Conservation (phyloP, 306 rosid species). For the Cicer yamashitae region DNA sequence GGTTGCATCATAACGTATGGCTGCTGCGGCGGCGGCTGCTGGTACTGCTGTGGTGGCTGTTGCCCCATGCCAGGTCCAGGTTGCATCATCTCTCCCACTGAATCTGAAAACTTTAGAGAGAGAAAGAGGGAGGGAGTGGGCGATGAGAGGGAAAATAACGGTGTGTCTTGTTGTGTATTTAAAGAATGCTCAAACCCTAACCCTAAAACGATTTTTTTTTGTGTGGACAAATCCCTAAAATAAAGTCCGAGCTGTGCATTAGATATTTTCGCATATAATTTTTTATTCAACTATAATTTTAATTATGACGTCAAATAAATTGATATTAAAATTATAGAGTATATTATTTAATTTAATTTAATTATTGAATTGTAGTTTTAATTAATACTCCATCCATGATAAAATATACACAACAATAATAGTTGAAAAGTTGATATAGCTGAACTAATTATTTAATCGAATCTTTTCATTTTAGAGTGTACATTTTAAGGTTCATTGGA, state of each 20-base stretch:
- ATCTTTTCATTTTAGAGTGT: too few species aligned
- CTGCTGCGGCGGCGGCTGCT: slow-evolving; percentile 50
- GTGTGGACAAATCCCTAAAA: too few species aligned
- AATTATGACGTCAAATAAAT: too few species aligned
- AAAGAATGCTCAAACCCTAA: slow-evolving; percentile 59
- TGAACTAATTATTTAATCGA: too few species aligned
- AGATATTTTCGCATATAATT: not conserved
- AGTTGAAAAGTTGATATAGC: too few species aligned
- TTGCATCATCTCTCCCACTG: slow-evolving; percentile 71
- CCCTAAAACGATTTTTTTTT: slow-evolving; percentile 43
- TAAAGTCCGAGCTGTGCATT: slow-evolving; percentile 8
- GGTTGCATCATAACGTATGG: slow-evolving; percentile 89
- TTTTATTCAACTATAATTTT: not conserved
- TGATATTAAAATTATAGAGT: too few species aligned
- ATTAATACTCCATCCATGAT: too few species aligned
- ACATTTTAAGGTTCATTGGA: too few species aligned
- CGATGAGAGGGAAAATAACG: slow-evolving; percentile 5
- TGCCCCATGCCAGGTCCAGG: slow-evolving; percentile 77
- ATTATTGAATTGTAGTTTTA: too few species aligned
- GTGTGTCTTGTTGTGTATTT: not conserved
- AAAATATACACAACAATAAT: too few species aligned
- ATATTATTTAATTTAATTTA: too few species aligned
- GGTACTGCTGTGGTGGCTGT: slow-evolving; percentile 73
- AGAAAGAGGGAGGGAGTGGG: slow-evolving; percentile 27
- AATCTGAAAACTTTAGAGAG: slow-evolving; percentile 38